Base-by-base conservation (phyloP, 2,329 filamentous ascomycete species). In the Neodidymelliopsis sp. region DNA sequence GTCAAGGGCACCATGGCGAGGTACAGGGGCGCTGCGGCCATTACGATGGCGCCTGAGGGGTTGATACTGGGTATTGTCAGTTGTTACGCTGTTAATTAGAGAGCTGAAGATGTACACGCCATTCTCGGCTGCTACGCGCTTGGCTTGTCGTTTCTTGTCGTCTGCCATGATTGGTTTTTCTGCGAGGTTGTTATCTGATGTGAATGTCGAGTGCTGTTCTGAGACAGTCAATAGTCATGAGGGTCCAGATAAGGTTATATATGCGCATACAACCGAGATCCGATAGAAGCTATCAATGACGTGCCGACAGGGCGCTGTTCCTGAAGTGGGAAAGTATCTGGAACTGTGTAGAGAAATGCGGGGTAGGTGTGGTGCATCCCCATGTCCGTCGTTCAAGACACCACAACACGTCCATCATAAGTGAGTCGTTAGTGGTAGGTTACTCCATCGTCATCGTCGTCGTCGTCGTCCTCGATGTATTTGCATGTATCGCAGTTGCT, bases 1-100 rank as follows among this genome's bases (percentile, higher is more conserved):
- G 60, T 63, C 12, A 58, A 25, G 4, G 58, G 60, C 8, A 63
- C 50, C 19, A 61, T 24, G 4, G 60, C 60, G 12, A 63, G 54
- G 18, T 63, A 63, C 44, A 61, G 35, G 5, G 60, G 58, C 9
- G 58, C 53, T 27, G 47, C 59, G n/a, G 41, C 57, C 37, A 54
- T 23, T 6, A 60, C 2, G 23, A 53, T 39, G 13, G 41, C 49
- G 13, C 60, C 60, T 4, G 54, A 53, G 11, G 58, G 58, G 35
- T 63, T 63, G 11, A 53, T 16, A 19, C 60, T 63, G 19, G n/a
- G 15, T 18, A 2, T 10, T 13, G 3, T 57, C 15, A 49, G 41
- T 22, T 7, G 6, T 19, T 13, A 18, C 16, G 6, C 1, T 9
- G 8, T 12, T 2, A 2, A 1, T 13, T 28, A 3, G 2, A 9